phyloP scores from a whole-genome alignment of 2,329 filamentous ascomycete genomes.

The Diplodia intermedia region DNA sequence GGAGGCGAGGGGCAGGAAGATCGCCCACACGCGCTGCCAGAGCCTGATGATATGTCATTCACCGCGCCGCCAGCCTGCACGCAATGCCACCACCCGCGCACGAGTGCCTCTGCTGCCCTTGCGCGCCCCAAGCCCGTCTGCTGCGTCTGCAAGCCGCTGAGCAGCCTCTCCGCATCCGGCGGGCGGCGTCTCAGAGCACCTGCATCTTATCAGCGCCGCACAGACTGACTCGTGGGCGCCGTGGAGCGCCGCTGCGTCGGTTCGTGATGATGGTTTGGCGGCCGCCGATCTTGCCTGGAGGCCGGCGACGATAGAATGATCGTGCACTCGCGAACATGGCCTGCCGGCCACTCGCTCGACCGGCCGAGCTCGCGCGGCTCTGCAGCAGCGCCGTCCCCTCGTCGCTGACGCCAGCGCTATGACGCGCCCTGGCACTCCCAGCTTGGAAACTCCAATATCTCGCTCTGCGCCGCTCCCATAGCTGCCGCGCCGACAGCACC shows the following conservation, averaged over 20 bases:
- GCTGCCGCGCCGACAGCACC: neutral
- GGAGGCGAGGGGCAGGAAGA: conserved; percentile 12
- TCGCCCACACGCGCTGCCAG: conserved; percentile 5
- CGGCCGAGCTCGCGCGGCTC: too few species aligned
- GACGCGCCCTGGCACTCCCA: neutral
- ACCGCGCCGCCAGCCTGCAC: conserved; percentile 6
- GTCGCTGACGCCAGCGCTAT: neutral
- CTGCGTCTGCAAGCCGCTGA: neutral
- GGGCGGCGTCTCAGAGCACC: neutral
- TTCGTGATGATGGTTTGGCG: neutral
- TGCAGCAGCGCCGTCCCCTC: neutral
- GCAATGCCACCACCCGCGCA: neutral
- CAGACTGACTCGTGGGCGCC: conserved; percentile 6
- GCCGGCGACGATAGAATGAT: too few species aligned
- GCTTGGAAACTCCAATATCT: neutral
- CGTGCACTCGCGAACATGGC: too few species aligned
- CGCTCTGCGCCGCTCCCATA: neutral
- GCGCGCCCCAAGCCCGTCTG: neutral
- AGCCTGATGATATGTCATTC: conserved; percentile 11
- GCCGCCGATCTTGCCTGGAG: too few species aligned
- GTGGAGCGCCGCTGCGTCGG: conserved; percentile 11
- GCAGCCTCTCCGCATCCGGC: neutral
- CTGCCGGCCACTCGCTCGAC: neutral
- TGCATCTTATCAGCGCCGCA: conserved; percentile 9
- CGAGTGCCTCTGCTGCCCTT: neutral